Percentiles rank a stretch among this genome's conserved stretches.
These are phyloP conservation scores for Stereocaulon alpinum DNA, from an alignment of 495 filamentous ascomycete genomes.

Conservation along the genomic window DNA sequence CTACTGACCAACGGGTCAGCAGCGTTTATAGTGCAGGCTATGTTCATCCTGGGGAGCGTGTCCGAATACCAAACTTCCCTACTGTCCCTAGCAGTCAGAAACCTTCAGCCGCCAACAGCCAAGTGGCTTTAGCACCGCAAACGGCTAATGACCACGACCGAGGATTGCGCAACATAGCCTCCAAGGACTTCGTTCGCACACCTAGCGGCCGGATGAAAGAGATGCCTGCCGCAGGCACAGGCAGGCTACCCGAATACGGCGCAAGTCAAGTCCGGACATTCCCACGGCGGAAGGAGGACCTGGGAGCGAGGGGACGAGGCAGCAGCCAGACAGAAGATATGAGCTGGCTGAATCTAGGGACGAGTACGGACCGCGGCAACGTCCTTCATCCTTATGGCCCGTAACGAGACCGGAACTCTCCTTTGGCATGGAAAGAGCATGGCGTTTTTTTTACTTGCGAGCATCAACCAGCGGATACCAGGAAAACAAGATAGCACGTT, in stretches of 20 bases:
- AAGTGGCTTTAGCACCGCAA: conserved; percentile 1
- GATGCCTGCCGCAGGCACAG: conserved; percentile 5
- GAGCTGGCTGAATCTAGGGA: conserved; percentile 63
- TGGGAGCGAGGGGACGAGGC: conserved; percentile 17
- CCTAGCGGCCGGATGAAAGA: conserved; percentile 7
- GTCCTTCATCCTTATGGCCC: conserved; percentile 8
- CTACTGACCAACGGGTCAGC: conserved; percentile 16
- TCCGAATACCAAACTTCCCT: conserved; percentile 24
- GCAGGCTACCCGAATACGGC: conserved; percentile 10
- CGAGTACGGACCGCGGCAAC: conserved; percentile 13
- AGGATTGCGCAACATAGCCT: conserved; percentile 19
- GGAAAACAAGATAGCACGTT: background rate
- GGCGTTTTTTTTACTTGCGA: background rate
- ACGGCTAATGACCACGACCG: conserved; percentile 2
- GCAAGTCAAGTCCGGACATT: conserved; percentile 9
- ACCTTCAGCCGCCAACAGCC: conserved; percentile 11
- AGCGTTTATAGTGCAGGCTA: conserved; percentile 20
- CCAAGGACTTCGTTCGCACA: conserved; percentile 17
- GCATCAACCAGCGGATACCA: conserved; percentile 7
- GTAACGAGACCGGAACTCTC: background rate
- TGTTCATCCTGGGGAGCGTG: conserved; percentile 22
- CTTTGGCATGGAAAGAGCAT: background rate
- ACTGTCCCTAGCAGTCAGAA: conserved; percentile 18
- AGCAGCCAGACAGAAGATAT: conserved; percentile 41
- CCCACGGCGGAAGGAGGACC: conserved; percentile 13